A percentile compares a stretch with the other conserved stretches of the same genome.
Evolutionary conservation across 2,329 filamentous ascomycete species (phyloP).

Genomic region (Clonostachys rhizophaga): DNA sequence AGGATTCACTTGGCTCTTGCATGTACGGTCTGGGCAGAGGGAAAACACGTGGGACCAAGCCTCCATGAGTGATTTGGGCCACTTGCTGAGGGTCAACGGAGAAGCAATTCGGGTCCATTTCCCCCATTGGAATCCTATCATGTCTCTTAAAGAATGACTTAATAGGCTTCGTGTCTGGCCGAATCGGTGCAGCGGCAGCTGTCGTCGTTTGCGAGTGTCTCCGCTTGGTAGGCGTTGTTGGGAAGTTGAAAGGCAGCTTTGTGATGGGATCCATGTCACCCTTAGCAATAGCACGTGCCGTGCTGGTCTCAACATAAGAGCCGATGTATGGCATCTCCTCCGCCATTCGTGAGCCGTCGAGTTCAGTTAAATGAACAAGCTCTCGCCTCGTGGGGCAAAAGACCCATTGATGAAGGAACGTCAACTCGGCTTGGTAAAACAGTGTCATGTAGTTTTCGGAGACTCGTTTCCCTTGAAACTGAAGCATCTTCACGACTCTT

Average conservation of each 20-base stretch:
- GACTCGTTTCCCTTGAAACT: conserved; percentile 85
- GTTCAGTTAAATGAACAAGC: conserved; percentile 71
- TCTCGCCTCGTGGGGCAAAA: conserved; percentile 72
- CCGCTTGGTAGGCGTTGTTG: conserved; percentile 33
- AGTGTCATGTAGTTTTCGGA: conserved; percentile 75
- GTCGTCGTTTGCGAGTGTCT: conserved; percentile 29
- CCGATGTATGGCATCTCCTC: conserved; percentile 81
- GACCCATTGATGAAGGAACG: conserved; percentile 91
- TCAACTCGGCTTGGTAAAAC: conserved; percentile 84
- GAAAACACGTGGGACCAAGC: conserved; percentile 49
- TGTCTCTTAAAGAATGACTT: conserved; percentile 47
- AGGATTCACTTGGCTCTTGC: conserved; percentile 17
- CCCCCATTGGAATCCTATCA: conserved; percentile 51
- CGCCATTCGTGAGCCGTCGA: conserved; percentile 57
- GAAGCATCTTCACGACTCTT: conserved; percentile 72
- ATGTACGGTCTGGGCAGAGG: conserved; percentile 55
- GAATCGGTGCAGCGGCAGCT: conserved; percentile 7
- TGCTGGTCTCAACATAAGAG: conserved; percentile 58
- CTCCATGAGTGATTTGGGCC: conserved; percentile 42
- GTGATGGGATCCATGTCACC: conserved; percentile 90
- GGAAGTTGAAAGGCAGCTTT: conserved; percentile 57
- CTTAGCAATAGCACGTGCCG: conserved; percentile 69
- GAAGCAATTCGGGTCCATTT: conserved; percentile 60
- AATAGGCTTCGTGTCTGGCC: conserved; percentile 42
- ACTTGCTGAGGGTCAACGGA: conserved; percentile 42